Conservation (phyloP, 108 stramenopile species). For the Nitzschia palea region DNA sequence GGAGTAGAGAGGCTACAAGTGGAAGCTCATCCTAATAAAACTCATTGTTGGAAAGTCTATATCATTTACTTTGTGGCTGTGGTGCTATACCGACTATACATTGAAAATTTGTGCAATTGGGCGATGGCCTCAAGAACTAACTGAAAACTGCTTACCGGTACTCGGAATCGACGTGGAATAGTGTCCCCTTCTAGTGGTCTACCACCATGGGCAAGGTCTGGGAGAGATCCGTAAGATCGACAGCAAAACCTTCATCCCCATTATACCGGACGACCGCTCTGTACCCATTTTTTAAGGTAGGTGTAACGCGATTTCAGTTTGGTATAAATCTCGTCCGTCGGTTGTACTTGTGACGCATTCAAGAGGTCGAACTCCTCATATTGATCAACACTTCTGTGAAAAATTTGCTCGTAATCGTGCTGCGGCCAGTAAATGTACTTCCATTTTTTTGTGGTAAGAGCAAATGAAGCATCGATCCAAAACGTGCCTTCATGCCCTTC, state of each 20-base stretch:
- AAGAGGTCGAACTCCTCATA: conserved; percentile 71
- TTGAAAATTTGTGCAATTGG: neutral
- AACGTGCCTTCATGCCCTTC: conserved; percentile 16
- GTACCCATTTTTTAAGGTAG: conserved; percentile 31
- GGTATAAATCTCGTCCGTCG: conserved; percentile 21
- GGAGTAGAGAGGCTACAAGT: no score
- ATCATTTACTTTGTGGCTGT: neutral
- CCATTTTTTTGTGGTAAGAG: conserved; percentile 72
- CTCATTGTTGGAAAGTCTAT: no score
- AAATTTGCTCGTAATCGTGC: conserved; percentile 73
- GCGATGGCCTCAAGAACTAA: neutral
- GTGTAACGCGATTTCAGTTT: conserved; percentile 27
- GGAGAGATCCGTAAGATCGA: no score
- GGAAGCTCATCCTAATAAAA: no score
- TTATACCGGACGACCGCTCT: conserved; percentile 25
- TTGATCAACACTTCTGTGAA: conserved; percentile 72
- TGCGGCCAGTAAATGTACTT: conserved; percentile 87
- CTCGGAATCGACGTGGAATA: no score
- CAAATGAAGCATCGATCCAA: conserved; percentile 68
- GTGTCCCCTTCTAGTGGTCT: neutral
- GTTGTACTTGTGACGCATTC: conserved; percentile 20
- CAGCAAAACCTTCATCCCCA: neutral
- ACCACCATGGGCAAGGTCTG: no score
- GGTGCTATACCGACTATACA: neutral
- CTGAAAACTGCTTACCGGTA: neutral